A percentile compares a stretch with the other conserved stretches of the same genome.
Conservation (phyloP, 169 alveolate genomes). For the Amoebophrya sp. region DNA sequence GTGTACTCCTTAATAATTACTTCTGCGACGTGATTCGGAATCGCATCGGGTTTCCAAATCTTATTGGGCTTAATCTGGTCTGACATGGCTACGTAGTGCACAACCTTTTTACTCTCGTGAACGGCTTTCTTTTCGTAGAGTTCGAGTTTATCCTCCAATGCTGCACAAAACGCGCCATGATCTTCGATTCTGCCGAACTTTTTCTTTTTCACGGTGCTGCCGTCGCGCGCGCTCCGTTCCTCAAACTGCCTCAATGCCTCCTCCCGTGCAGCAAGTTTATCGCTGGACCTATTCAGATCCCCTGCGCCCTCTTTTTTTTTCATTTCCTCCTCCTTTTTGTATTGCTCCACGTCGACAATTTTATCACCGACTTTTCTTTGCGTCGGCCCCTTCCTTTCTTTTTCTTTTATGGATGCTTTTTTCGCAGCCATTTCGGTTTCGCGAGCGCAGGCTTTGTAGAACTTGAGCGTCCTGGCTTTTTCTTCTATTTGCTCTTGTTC, state of each 20-base stretch:
- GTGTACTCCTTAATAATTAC: not conserved
- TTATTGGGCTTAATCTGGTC: conserved; percentile 35
- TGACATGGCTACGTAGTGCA: conserved; percentile 27
- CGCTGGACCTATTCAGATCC: no score
- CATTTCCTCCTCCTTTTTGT: not conserved
- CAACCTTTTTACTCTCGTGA: not conserved
- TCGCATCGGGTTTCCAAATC: conserved; percentile 27
- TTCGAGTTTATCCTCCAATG: not conserved
- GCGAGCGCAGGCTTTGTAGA: not conserved
- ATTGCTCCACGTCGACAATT: not conserved
- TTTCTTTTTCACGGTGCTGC: not conserved
- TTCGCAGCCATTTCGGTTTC: not conserved
- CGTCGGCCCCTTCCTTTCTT: not conserved
- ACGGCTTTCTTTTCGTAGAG: not conserved
- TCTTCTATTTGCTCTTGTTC: not conserved
- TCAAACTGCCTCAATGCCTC: not conserved
- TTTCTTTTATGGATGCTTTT: not conserved
- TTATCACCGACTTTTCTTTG: not conserved
- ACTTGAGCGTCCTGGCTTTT: not conserved
- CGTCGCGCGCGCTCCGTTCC: not conserved
- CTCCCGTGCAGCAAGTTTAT: no score
- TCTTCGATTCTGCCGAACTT: not conserved
- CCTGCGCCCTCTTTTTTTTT: no score
- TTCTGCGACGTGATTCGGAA: conserved; percentile 10
- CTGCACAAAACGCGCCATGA: not conserved